Conservation (phyloP, 176 grass and related monocot species). For the Aegilops longissima region DNA sequence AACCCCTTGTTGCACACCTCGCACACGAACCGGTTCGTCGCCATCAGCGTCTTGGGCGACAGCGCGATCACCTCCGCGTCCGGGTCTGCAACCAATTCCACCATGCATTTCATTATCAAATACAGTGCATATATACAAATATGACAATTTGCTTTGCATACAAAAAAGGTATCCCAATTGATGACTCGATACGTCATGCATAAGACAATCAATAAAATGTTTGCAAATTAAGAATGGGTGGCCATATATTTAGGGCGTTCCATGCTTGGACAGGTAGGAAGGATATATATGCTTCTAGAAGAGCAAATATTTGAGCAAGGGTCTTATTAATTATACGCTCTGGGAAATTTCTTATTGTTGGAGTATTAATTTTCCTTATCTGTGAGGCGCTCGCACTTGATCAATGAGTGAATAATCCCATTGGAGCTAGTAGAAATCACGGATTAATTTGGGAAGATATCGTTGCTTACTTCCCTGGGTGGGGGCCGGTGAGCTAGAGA, state of each 20-base stretch:
- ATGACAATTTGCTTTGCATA: background rate
- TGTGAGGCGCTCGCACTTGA: conserved; percentile 29
- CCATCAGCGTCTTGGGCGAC: conserved; percentile 89
- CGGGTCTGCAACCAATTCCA: conserved; percentile 47
- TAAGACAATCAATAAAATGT: background rate
- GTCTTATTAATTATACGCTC: conserved; percentile 3
- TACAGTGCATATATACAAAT: background rate
- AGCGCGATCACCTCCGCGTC: conserved; percentile 97
- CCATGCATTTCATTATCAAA: background rate
- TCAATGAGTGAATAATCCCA: conserved; percentile 30
- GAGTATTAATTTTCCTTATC: conserved; percentile 31
- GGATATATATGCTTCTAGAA: background rate
- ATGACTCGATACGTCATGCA: background rate
- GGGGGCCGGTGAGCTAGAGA: conserved; percentile 6
- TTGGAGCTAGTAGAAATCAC: conserved; percentile 41
- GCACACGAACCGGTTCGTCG: conserved; percentile 95
- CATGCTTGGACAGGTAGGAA: conserved; percentile 1
- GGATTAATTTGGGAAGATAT: conserved; percentile 34
- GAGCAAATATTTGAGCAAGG: conserved; percentile 13
- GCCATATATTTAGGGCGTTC: background rate
- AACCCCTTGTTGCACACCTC: conserved; percentile 99
- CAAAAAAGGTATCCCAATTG: background rate
- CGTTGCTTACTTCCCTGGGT: conserved; percentile 6
- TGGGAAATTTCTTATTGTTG: conserved; percentile 18
- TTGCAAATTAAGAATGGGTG: conserved; percentile 11